phyloP scores from a whole-genome alignment of 116 monocot species.

The Thalassia testudinum region DNA sequence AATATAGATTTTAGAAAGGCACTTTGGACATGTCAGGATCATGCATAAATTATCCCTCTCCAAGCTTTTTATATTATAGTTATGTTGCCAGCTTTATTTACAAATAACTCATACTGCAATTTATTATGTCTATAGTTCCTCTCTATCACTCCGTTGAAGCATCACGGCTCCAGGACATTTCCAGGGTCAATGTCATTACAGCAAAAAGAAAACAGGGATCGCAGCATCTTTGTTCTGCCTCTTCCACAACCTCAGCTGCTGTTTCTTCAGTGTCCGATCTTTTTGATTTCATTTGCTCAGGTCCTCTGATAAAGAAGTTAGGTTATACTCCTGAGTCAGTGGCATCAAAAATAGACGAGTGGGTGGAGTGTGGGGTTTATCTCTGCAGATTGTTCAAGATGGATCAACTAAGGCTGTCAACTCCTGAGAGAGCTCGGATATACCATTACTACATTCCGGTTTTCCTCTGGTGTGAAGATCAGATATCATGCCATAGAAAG shows the following conservation, averaged over 20 bases:
- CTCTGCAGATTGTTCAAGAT: slow-evolving; percentile 56
- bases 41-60: too few relatives aligned
- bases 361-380: slow-evolving; percentile 46
- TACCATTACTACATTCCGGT: slow-evolving; percentile 92
- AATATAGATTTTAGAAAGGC: too few relatives aligned
- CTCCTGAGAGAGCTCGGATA: slow-evolving; percentile 67
- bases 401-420: slow-evolving; percentile 39
- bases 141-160: too few relatives aligned
- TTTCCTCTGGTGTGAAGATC: slow-evolving; percentile 88
- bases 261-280: slow-evolving; percentile 55
- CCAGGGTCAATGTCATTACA: too few relatives aligned
- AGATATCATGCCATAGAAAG: slow-evolving; percentile 35
- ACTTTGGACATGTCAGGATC: too few relatives aligned
- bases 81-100: too few relatives aligned
- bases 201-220: too few relatives aligned
- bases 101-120: too few relatives aligned
- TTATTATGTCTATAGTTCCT: too few relatives aligned
- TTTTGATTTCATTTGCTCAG: slow-evolving; percentile 68
- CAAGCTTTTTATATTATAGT: too few relatives aligned
- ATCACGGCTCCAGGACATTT: too few relatives aligned
- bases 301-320: slow-evolving; percentile 54
- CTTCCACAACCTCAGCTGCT: slow-evolving; percentile 43
- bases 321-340: slow-evolving; percentile 51
- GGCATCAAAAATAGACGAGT: slow-evolving; percentile 52
- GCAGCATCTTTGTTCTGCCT: too few relatives aligned